Evolutionary conservation across 371 early-diverging fungal genomes (phyloP), one percentile per base, ranked within the genome.

Genomic region (Mortierella sp.): DNA sequence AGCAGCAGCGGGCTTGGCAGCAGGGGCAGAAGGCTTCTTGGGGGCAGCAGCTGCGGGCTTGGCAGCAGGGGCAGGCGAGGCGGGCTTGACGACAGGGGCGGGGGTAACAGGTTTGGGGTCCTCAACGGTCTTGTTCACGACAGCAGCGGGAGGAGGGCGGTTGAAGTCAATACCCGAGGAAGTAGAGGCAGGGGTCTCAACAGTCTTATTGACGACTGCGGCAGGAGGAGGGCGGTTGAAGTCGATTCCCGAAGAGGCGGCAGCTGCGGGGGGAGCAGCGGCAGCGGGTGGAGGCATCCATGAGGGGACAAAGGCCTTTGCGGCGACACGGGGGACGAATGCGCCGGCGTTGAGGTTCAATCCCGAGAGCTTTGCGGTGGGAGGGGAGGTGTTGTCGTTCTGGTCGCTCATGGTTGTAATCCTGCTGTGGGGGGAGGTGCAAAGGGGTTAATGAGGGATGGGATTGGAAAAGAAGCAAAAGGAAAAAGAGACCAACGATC

Each of bases 261-360:
- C 76, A 12, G 72, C 41, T 49, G 55, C 43, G 29, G 63, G n/a
- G 58, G 60, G 46, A 49, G 72, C 54, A 4, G 60, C 32, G 3
- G 60, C 56, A 54, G 55, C 55, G 32, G 76, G 58, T 68, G 58
- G 68, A 18, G 71, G 71, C 75, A 89, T 78, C 88, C 88, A 88
- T n/a, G 81, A 85, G 21, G 90, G 89, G 0, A 88, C 85, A 71
- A 89, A 90, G 38, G 82, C 54, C 74, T 85, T 79, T 8, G 90
- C 90, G 5, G 73, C 75, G 1, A 86, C 79, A 65, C 89, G 88
- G 32, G 92, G 93, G 11, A 90, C 89, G 80, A 93, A 93, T 12
- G 83, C 71, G 35, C 88, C 88, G 3, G 93, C 93, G 78, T 82
- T 88, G 51, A 93, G 87, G 60, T 72, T 85, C 65, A 90, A 83